Base-by-base conservation (phyloP, 108 stramenopile species). In the Skeletonema grethae region DNA sequence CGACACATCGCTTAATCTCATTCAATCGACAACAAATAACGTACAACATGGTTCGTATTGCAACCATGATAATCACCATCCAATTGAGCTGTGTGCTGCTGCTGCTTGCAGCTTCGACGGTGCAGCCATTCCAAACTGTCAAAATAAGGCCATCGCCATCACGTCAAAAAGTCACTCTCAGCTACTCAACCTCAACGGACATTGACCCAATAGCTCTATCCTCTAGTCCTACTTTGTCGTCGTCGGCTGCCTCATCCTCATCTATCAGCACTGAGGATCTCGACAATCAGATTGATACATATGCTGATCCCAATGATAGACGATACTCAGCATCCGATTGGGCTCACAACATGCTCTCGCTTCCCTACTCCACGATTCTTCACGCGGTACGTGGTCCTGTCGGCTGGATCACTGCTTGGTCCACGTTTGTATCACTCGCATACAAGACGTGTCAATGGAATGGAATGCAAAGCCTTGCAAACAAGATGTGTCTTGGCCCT, bases 261-360 rank as follows among this genome's bases (percentile, higher is more conserved):
- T n/a, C n/a, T n/a, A n/a, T n/a, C n/a, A 46, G 13, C 46, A 67
- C 60, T 2, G 74, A 69, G 55, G 48, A 59, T 20, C 70, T 78
- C 46, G 77, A 78, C 35, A 65, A 65, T 18, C 69, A 71, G 32
- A 66, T 78, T 7, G 77, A 78, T 59, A 78, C 65, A 29, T 78
- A 71, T 29, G 75, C 76, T 13, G 39, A 58, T 45, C 76, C 80
- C 7, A 77, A 76, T 32, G 80, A 82, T 38, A 67, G 61, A 43
- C 74, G 90, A 15, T 89, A 91, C 66, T 73, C 85, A 7, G 86
- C 88, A 16, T 66, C 69, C 1, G 90, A 89, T 53, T 91, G 90
- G 90, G 32, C 85, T 16, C 88, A 91, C 72, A 89, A 89, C 75
- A 80, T 91, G 28, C 18, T n/a, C 22, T 85, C 83, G 7, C 65